Evolutionary conservation across 805 yeast species (phyloP).

Genomic region (Yarrowia yakushimensis): DNA sequence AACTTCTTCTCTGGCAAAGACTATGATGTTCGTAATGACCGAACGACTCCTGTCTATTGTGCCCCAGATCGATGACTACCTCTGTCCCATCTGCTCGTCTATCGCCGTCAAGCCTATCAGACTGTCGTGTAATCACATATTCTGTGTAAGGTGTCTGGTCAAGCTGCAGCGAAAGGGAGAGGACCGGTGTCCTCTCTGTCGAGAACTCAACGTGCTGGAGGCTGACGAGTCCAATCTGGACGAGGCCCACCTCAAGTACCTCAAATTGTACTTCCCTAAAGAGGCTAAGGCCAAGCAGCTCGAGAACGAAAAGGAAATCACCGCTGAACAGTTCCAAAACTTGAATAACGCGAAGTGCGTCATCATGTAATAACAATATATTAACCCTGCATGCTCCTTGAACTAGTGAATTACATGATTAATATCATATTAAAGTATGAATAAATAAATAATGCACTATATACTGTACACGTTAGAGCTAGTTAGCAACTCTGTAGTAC

Average conservation of each 20-base stretch:
- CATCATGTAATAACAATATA: constrained; percentile 8
- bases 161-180: constrained; percentile 58
- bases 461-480: neutral
- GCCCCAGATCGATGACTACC: constrained; percentile 73
- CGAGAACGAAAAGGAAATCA: constrained; percentile 50
- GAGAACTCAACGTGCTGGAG: constrained; percentile 47
- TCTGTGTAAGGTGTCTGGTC: constrained; percentile 69
- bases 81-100: constrained; percentile 68
- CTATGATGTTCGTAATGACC: constrained; percentile 51
- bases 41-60: constrained; percentile 51
- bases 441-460: constrained; percentile 4
- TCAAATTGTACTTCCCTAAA: constrained; percentile 60
- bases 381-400: neutral
- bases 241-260: constrained; percentile 46
- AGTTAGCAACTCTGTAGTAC: neutral
- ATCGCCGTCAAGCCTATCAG: constrained; percentile 71
- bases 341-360: constrained; percentile 20
- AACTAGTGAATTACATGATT: neutral
- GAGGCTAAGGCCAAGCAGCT: constrained; percentile 62
- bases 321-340: constrained; percentile 41
- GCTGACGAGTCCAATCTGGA: constrained; percentile 66
- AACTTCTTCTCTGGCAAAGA: constrained; percentile 51
- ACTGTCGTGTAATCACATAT: constrained; percentile 60
- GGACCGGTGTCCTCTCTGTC: constrained; percentile 66
- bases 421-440: neutral